Base-by-base conservation (phyloP, 176 grass and related monocot genomes). In the Musa schizocarpa region DNA sequence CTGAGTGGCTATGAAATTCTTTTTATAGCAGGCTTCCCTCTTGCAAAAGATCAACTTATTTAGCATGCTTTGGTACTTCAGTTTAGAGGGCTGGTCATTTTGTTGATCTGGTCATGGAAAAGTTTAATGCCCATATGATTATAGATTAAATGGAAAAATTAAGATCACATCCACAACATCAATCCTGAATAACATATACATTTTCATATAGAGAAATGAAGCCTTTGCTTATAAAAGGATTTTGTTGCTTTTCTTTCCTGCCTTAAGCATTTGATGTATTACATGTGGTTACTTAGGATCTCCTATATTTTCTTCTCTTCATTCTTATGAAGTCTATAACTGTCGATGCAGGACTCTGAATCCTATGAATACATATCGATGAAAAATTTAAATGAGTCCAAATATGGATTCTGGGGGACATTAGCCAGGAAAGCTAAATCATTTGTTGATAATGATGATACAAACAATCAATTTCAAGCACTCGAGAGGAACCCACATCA, bases 311-410 rank as follows among this genome's bases (percentile, higher is more conserved):
- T 50, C 13, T 74, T 55, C 1, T 63, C 55, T 54, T 49, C 73
- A 14, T 58, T 63, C 11, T 16, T 34, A 22, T 68, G 65, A 14
- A 58, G 75, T 27, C 25, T 52, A 9, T 72, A n/a, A 58, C 74
- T 54, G 34, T 16, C 68, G n/a, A 34, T 81, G 74, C 82, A 99
- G 95, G 86, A 91, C 75, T 78, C 78, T 80, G 81, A 80, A 52
- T 65, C 57, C 61, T 85, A 86, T 69, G 86, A 80, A 67, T 92
- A 99, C 82, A 92, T 88, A 58, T 94, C 95, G 9, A 89, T 99
- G 86, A 92, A 86, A 77, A 99, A 66, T 83, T 68, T 92, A 72
- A 99, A 91, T 73, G 95, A 99, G 80, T 80, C 86, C 19, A 99
- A 99, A 70, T 88, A 87, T 12, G 91, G 90, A 78, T 99, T 99